phyloP scores from a whole-genome alignment of 805 yeast genomes.

The Lachancea meyersii region DNA sequence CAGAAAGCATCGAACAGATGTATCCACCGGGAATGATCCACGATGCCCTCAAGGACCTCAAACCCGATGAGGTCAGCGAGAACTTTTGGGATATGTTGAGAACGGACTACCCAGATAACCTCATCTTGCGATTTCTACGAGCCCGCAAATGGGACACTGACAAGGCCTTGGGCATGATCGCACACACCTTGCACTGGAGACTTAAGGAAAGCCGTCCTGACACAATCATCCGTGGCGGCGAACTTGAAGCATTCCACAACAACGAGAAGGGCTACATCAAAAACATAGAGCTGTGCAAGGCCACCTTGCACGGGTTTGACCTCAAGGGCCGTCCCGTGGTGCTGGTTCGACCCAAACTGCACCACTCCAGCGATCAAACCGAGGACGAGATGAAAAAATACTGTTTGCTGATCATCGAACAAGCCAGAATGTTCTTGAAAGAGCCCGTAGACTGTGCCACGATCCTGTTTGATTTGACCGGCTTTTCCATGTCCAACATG shows the following conservation, averaged over 20 bases:
- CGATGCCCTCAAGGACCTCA: constrained; percentile 44
- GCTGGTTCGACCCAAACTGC: constrained; percentile 71
- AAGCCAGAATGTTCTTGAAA: constrained; percentile 64
- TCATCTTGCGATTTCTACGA: constrained; percentile 66
- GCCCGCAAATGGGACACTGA: constrained; percentile 83
- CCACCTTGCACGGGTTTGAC: constrained; percentile 71
- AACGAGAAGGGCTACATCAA: constrained; percentile 39
- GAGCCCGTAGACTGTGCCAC: constrained; percentile 78
- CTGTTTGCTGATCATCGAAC: constrained; percentile 73
- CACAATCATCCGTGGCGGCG: constrained; percentile 62
- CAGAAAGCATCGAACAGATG: constrained; percentile 27
- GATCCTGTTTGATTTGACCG: constrained; percentile 78
- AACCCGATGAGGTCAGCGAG: constrained; percentile 45
- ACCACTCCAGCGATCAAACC: constrained; percentile 60
- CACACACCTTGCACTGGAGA: constrained; percentile 76
- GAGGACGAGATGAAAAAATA: constrained; percentile 67
- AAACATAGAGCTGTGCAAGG: constrained; percentile 53
- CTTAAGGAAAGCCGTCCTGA: constrained; percentile 53
- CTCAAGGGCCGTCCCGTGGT: constrained; percentile 71
- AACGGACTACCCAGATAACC: constrained; percentile 76
- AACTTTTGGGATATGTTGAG: constrained; percentile 58
- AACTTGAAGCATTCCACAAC: constrained; percentile 48
- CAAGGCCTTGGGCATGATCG: constrained; percentile 62
- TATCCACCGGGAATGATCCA: constrained; percentile 40
- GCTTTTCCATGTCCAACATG: constrained; percentile 85